Evolutionary conservation across 148 eudicot genomes (phyloP).

Genomic region (Tetragonia tetragonoides): DNA sequence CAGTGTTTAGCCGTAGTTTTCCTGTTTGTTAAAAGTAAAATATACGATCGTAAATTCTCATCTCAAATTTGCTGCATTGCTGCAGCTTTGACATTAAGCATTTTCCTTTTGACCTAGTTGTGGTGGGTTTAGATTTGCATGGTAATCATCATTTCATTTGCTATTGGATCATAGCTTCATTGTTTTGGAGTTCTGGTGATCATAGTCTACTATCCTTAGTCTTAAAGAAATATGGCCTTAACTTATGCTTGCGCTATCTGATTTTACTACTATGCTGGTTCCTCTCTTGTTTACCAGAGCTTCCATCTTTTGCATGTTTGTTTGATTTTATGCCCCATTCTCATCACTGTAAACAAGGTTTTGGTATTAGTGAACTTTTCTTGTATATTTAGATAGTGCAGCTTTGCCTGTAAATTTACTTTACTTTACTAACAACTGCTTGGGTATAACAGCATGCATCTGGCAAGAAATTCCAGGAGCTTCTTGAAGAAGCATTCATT

Average conservation of each 20-base stretch:
- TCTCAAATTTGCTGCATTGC: neutral
- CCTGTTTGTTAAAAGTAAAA: neutral
- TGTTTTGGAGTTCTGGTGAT: neutral
- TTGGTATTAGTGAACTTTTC: too few species aligned
- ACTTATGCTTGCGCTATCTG: neutral
- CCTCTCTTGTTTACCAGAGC: neutral
- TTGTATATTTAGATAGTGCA: neutral
- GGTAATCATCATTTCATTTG: neutral
- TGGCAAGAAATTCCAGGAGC: conserved; percentile 84
- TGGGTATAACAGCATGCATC: conserved; percentile 65
- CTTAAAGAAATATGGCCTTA: neutral
- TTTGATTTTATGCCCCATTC: neutral
- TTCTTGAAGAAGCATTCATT: conserved; percentile 88
- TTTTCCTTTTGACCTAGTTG: neutral
- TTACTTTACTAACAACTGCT: neutral
- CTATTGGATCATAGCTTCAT: neutral
- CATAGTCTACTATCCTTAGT: neutral
- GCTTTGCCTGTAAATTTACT: neutral
- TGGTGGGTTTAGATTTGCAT: neutral
- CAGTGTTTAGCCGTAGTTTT: neutral
- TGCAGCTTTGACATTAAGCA: neutral
- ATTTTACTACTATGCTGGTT: neutral
- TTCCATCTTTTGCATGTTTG: neutral
- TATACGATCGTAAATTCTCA: neutral
- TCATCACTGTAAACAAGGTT: neutral